These are phyloP conservation scores for Ophiostoma himal-ulmi DNA, from an alignment of 2,329 filamentous ascomycete genomes.

Conservation along the genomic window DNA sequence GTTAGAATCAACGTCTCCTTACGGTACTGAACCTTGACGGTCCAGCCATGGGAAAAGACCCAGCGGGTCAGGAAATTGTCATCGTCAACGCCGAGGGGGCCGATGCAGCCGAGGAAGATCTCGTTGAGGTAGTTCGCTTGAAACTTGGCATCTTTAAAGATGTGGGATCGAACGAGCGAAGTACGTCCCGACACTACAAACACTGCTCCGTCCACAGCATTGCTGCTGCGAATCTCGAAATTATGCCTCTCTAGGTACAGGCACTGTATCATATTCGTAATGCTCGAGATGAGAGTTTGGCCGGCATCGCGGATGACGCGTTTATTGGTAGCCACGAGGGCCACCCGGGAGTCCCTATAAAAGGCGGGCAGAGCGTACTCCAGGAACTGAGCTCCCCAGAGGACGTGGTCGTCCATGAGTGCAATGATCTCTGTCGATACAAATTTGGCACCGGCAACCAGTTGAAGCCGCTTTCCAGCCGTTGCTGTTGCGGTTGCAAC, in stretches of 20 bases:
- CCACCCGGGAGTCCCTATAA: conserved; percentile 40
- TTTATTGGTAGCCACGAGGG: conserved; percentile 53
- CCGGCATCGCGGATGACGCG: conserved; percentile 39
- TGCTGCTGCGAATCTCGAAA: conserved; percentile 53
- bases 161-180: conserved; percentile 43
- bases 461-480: conserved; percentile 46
- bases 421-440: conserved; percentile 41
- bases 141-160: conserved; percentile 44
- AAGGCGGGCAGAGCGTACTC: conserved; percentile 40
- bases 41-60: conserved; percentile 45
- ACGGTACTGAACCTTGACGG: conserved; percentile 50
- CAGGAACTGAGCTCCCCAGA: conserved; percentile 43
- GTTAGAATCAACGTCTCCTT: conserved; percentile 46
- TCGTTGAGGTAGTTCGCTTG: conserved; percentile 44
- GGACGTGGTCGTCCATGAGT: conserved; percentile 49
- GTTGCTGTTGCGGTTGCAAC: conserved; percentile 31
- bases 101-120: conserved; percentile 41
- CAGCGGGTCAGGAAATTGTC: conserved; percentile 58
- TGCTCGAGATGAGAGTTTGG: conserved; percentile 25
- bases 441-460: conserved; percentile 37
- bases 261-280: conserved; percentile 51
- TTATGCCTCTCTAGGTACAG: conserved; percentile 58
- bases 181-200: conserved; percentile 55
- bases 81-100: conserved; percentile 50
- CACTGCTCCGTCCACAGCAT: conserved; percentile 52